Base-by-base conservation (phyloP, 768 basidiomycete genomes). In the Tricholoma flavovirens region DNA sequence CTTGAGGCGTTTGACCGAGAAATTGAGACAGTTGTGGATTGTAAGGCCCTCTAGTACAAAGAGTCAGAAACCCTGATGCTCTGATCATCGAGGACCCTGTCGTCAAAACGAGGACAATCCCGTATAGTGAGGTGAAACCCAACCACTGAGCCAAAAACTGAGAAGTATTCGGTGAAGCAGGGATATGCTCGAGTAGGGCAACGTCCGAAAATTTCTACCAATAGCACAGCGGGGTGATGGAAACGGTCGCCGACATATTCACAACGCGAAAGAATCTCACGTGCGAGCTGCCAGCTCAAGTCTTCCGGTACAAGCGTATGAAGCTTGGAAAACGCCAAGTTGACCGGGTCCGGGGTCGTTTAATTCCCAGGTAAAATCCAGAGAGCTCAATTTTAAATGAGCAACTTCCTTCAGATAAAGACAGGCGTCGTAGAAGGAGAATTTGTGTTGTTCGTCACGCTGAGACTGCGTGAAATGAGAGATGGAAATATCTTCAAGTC, bases 401-500 rank as follows among this genome's bases (percentile, higher is more conserved):
- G 17, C 10, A 8, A 42, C 35, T 15, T 36, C 35, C 35, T 14
- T 15, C 35, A 36, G 14, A 36, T 9, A 1, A 42, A 10, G 5
- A 10, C 7, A 21, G 4, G 7, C 40, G 1, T 42, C 40, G 19
- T 42, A 42, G 40, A 42, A 42, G 40, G 40, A 42, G 21, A 3
- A 42, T 9, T 10, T 19, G 40, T 42, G 17, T 19, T 32, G 4
- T 32, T 2, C 17, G 11, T 21, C 8, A 19, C 17, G 17, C 10
- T 9, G 12, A 36, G 35, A 36, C 5, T 14, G 15, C 5, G 35
- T 36, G 35, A 36, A 36, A 12, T 36, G 35, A 36, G 35, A 36
- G 54, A 1, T 54, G 62, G 30, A 69, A 59, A 57, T 4, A 2
- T 36, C 35, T 36, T 15, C 1, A 36, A 36, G 35, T 36, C 35